Conservation (phyloP, 2,329 filamentous ascomycete species). For the Xylaria sp. region DNA sequence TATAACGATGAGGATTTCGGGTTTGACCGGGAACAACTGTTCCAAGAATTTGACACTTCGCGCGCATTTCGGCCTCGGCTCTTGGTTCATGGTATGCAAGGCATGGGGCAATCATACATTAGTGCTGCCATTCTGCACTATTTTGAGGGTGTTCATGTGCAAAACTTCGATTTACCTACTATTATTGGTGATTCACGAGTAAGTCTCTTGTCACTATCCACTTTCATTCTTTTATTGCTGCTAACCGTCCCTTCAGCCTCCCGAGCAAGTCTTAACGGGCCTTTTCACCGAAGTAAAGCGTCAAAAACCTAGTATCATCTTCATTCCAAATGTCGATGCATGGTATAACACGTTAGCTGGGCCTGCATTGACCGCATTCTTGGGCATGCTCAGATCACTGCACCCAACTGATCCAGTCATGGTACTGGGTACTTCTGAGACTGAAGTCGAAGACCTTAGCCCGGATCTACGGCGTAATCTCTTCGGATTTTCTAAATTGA, state of each 20-base stretch:
- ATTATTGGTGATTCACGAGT: conserved; percentile 85
- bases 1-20: conserved; percentile 84
- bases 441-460: conserved; percentile 69
- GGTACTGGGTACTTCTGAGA: conserved; percentile 85
- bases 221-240: conserved; percentile 24
- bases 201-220: conserved; percentile 49
- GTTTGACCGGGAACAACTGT: conserved; percentile 81
- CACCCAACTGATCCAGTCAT: conserved; percentile 91
- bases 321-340: conserved; percentile 86
- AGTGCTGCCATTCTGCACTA: conserved; percentile 86
- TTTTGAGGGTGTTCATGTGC: conserved; percentile 92
- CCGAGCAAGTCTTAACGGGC: conserved; percentile 89
- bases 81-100: conserved; percentile 80
- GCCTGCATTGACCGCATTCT: conserved; percentile 82
- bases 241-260: conserved; percentile 60
- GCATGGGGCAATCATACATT: conserved; percentile 95
- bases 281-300: conserved; percentile 92
- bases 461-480: conserved; percentile 75
- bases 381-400: conserved; percentile 81
- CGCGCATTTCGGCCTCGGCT: conserved; percentile 89
- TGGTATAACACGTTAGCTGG: conserved; percentile 77
- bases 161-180: conserved; percentile 91
- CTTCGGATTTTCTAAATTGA: conserved; percentile 86
- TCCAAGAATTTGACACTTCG: conserved; percentile 84
- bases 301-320: conserved; percentile 95